Base-by-base conservation (phyloP, 306 rosid species). In the Acacia acuminata region DNA sequence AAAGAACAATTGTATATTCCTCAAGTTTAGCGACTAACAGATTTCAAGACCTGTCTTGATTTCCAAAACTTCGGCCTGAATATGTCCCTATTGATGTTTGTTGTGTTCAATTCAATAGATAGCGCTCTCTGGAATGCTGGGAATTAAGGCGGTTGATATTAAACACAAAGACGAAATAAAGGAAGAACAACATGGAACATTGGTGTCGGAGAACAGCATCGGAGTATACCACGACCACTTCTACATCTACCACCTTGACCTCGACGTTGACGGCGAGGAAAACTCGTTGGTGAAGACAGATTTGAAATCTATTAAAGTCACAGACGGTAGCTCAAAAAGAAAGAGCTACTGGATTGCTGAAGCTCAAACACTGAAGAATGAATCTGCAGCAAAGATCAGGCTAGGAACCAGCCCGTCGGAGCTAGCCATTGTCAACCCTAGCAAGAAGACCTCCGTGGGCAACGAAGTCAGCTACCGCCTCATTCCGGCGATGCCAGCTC, bases 181-280 rank as follows among this genome's bases (percentile, higher is more conserved):
- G 16, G 80, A 71, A n/a, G 88, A 92, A 1, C 73, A 80, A 2
- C 83, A 83, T 50, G 97, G 97, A 7, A 65, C 83, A 2, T n/a
- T 90, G 71, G 79, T 93, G 0, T 77, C 94, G 38, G 90, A 77
- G 12, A 72, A 90, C 58, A 87, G 86, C 30, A 63, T 93, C 10
- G 96, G 86, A 2, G 86, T 89, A 3, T 83, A 79, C 87, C 96
- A 93, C 34, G 97, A 93, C 24, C 97, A 93, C 76, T 91, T 24
- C 83, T 78, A 86, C 74, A 83, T 74, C 0, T 91, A 79, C 72
- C 84, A 90, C 72, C 93, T 93, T 11, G 92, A 91, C 63, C 84
- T 91, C 4, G 96, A 91, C 74, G 71, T 91, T 20, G 94, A 87
- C 47, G 91, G 92, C 5, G 82, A 43, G 34, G 73, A 79, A 0